Conservation (phyloP, 2,329 filamentous ascomycete genomes). For the Grosmannia clavigera region DNA sequence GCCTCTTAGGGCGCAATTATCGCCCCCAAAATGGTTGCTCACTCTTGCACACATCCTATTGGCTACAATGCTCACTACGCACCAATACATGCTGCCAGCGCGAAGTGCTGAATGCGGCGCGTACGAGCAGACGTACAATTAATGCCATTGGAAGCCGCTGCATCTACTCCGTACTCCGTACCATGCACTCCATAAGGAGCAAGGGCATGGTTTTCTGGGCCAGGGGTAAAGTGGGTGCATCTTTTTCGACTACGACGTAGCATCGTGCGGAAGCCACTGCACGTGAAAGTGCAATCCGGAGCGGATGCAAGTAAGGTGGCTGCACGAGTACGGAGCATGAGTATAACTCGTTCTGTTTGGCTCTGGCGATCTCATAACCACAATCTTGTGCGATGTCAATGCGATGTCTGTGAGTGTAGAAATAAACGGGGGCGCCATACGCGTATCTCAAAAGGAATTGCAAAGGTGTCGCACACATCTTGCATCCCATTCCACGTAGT, state of each 20-base stretch:
- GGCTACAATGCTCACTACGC: no score
- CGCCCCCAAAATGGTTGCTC: no score
- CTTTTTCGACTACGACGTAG: not conserved
- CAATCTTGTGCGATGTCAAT: not conserved
- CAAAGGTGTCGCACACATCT: no score
- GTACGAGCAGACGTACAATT: no score
- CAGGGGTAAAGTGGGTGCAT: not conserved
- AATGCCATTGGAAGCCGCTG: not conserved
- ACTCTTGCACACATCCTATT: no score
- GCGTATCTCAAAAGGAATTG: not conserved
- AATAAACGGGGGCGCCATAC: no score
- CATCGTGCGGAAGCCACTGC: not conserved
- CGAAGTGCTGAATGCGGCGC: no score
- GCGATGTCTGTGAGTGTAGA: not conserved
- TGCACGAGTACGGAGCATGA: not conserved
- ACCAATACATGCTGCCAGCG: no score
- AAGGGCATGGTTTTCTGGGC: not conserved
- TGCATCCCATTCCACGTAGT: no score
- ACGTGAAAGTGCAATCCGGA: not conserved
- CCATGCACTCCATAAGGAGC: not conserved
- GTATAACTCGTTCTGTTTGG: not conserved
- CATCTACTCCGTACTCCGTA: not conserved
- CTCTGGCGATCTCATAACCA: not conserved
- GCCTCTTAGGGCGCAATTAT: not conserved
- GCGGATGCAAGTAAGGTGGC: not conserved